A percentile compares a stretch with the other conserved stretches of the same genome.
Conservation (phyloP, 495 filamentous ascomycete genomes). For the Trichoderma asperelloides region DNA sequence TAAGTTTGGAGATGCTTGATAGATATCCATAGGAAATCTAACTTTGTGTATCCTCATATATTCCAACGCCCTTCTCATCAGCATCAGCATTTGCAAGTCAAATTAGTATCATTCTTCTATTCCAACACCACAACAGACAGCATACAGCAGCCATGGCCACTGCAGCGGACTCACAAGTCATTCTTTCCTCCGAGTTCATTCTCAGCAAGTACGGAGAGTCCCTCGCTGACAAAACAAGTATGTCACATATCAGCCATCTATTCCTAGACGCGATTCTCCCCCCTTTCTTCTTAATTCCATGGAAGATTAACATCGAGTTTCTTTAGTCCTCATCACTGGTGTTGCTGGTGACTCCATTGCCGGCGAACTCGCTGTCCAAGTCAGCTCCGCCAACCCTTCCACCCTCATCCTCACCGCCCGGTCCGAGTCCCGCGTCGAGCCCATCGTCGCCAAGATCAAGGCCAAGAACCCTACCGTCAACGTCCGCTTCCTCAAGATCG, state of each 20-base stretch:
- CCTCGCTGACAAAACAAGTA: not conserved
- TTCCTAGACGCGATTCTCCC: not conserved
- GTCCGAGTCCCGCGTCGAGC: constrained; percentile 2
- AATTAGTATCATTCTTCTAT: too few relatives aligned
- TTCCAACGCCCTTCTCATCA: too few relatives aligned
- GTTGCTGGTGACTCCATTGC: not conserved
- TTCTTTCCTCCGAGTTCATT: not conserved
- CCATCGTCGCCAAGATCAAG: not conserved
- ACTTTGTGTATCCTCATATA: too few relatives aligned
- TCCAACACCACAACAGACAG: not conserved
- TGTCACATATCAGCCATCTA: not conserved
- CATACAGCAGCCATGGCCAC: not conserved
- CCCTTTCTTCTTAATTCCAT: not conserved
- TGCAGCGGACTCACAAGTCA: not conserved
- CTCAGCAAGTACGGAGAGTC: not conserved
- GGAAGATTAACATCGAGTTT: not conserved
- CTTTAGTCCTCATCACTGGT: not conserved
- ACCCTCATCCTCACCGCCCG: not conserved
- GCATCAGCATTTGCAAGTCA: too few relatives aligned
- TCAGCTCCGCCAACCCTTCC: not conserved
- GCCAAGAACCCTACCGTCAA: not conserved
- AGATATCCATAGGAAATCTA: too few relatives aligned
- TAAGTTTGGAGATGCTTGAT: too few relatives aligned
- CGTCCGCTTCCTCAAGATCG: not conserved
- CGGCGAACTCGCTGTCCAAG: not conserved